phyloP scores from a whole-genome alignment of 495 filamentous ascomycete species.

The Aspergillus diversus region DNA sequence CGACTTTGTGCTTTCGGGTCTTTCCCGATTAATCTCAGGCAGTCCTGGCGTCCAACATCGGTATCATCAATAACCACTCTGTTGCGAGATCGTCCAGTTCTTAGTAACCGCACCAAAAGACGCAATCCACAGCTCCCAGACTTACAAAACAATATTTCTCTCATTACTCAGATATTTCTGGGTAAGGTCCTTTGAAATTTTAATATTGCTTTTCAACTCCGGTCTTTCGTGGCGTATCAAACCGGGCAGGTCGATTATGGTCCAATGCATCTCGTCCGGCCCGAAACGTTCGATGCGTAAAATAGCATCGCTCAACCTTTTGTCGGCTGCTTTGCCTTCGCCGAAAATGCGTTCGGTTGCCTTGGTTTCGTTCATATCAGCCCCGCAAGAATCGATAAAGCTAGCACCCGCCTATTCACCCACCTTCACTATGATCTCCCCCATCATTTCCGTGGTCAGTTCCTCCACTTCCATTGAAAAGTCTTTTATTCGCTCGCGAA shows the following conservation, averaged over 20 bases:
- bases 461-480: constrained; percentile 5
- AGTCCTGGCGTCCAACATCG: constrained; percentile 9
- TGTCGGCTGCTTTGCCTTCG: background rate
- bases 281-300: constrained; percentile 12
- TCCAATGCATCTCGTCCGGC: constrained; percentile 18
- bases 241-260: constrained; percentile 10
- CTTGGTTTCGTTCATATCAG: background rate
- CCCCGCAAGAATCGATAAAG: no score
- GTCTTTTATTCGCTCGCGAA: background rate
- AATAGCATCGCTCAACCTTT: constrained; percentile 2
- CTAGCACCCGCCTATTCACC: background rate
- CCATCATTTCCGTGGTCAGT: constrained; percentile 6
- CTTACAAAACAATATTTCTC: constrained; percentile 16
- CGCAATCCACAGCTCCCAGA: background rate
- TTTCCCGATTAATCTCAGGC: background rate
- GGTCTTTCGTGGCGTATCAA: background rate
- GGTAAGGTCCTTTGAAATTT: background rate
- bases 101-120: no score
- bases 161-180: constrained; percentile 9
- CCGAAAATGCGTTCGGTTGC: background rate
- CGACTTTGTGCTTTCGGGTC: background rate
- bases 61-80: constrained; percentile 13
- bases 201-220: background rate
- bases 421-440: constrained; percentile 8
- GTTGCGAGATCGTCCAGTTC: no score